phyloP scores from a whole-genome alignment of 495 filamentous ascomycete species.

The Hypoxylon fuscum region DNA sequence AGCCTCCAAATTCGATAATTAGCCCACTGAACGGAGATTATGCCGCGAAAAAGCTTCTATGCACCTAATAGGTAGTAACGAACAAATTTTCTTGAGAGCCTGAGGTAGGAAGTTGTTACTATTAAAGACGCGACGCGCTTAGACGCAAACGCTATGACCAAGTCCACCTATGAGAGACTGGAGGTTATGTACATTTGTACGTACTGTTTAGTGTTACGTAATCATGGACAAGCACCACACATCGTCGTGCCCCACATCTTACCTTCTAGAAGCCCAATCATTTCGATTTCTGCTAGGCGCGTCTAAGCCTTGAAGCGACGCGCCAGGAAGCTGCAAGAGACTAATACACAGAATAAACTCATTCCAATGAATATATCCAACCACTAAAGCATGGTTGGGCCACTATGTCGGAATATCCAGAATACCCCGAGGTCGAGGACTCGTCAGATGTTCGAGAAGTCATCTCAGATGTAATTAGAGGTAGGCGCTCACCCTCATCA shows the following conservation, averaged over 20 bases:
- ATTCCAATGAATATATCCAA: background rate
- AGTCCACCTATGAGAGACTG: background rate
- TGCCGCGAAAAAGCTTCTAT: background rate
- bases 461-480: slow-evolving; percentile 37
- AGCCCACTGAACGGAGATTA: too few species aligned
- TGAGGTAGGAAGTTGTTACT: background rate
- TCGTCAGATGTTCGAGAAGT: slow-evolving; percentile 22
- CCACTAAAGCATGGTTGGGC: background rate
- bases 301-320: slow-evolving; percentile 24
- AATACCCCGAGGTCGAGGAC: slow-evolving; percentile 6
- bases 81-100: background rate
- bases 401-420: slow-evolving; percentile 22
- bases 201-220: background rate
- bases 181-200: background rate
- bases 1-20: too few species aligned
- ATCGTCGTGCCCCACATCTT: slow-evolving; percentile 3
- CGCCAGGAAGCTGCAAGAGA: slow-evolving; percentile 18
- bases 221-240: background rate
- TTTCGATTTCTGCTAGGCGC: slow-evolving; percentile 8
- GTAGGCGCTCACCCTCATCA: slow-evolving; percentile 21
- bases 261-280: slow-evolving; percentile 19
- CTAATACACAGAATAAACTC: slow-evolving; percentile 7
- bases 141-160: slow-evolving; percentile 3
- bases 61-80: too few species aligned
- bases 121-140: slow-evolving; percentile 13